Conservation (phyloP, 176 grass and related monocot species). For the Oryza nivara region DNA sequence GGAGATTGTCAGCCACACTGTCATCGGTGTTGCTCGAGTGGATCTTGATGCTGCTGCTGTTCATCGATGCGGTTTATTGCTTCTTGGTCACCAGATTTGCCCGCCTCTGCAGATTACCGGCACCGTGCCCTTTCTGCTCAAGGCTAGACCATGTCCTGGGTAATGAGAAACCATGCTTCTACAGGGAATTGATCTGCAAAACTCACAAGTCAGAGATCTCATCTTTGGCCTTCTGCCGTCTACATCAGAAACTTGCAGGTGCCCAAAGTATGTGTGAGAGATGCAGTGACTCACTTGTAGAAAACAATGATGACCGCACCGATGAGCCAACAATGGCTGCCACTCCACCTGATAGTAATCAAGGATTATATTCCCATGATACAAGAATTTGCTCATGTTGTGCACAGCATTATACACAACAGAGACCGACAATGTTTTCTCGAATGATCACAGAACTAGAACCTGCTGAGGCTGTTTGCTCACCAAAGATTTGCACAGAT, state of each 20-base stretch:
- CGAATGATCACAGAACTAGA: constrained; percentile 37
- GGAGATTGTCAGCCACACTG: constrained; percentile 41
- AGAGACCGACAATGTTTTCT: background rate
- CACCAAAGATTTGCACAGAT: constrained; percentile 44
- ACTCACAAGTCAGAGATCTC: constrained; percentile 83
- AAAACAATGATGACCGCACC: background rate
- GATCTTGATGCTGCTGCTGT: constrained; percentile 84
- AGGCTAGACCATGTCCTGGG: constrained; percentile 80
- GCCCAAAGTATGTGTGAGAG: constrained; percentile 59
- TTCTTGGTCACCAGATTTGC: constrained; percentile 77
- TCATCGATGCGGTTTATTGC: constrained; percentile 68
- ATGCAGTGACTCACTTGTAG: constrained; percentile 55
- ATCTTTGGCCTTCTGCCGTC: constrained; percentile 69
- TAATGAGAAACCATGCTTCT: constrained; percentile 76
- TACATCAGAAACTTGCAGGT: constrained; percentile 69
- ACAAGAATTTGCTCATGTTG: constrained; percentile 60
- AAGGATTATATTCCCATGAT: constrained; percentile 24
- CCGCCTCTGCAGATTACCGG: constrained; percentile 63
- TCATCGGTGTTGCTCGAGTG: constrained; percentile 72
- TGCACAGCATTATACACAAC: constrained; percentile 41
- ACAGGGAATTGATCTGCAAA: constrained; percentile 80
- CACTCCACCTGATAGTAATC: background rate
- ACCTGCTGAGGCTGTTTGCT: constrained; percentile 29
- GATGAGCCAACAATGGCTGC: constrained; percentile 14
- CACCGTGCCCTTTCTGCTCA: constrained; percentile 77